Percentiles rank a stretch among this genome's conserved stretches.
Evolutionary conservation across 305 asterid genomes (phyloP).

Genomic region (Fraxinus ornus): DNA sequence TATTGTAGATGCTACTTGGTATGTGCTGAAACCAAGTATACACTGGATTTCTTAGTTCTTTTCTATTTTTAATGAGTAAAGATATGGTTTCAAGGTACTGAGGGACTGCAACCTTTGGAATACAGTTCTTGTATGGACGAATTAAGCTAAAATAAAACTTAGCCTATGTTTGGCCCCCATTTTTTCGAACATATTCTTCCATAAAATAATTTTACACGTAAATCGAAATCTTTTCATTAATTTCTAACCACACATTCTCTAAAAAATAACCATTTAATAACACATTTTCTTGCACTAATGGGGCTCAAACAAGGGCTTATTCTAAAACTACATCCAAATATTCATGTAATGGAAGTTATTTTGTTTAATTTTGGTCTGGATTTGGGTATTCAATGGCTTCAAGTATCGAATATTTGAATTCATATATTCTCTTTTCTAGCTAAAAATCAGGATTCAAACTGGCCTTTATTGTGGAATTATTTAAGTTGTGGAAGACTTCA

Average conservation of each 20-base stretch:
- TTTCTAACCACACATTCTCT: neutral
- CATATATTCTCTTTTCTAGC: neutral
- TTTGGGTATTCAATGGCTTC: slow-evolving; percentile 1
- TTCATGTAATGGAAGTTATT: neutral
- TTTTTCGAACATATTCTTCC: neutral
- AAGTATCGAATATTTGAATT: neutral
- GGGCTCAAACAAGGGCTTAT: neutral
- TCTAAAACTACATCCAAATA: neutral
- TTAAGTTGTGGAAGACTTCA: neutral
- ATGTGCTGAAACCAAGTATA: neutral
- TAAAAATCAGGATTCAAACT: slow-evolving; percentile 6
- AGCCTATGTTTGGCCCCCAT: neutral
- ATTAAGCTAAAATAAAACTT: neutral
- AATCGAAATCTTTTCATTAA: neutral
- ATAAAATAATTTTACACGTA: neutral
- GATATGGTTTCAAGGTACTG: neutral
- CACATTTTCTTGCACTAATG: neutral
- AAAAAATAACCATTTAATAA: neutral
- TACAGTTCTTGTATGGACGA: neutral
- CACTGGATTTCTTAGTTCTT: neutral
- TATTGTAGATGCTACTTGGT: neutral
- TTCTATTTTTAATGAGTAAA: neutral
- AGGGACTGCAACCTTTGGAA: neutral
- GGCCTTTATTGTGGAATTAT: neutral
- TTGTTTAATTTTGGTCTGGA: neutral